Percentiles rank a stretch among this genome's conserved stretches.
phyloP scores from a whole-genome alignment of 1,284 basidiomycete species.

The Peniophora sp. region DNA sequence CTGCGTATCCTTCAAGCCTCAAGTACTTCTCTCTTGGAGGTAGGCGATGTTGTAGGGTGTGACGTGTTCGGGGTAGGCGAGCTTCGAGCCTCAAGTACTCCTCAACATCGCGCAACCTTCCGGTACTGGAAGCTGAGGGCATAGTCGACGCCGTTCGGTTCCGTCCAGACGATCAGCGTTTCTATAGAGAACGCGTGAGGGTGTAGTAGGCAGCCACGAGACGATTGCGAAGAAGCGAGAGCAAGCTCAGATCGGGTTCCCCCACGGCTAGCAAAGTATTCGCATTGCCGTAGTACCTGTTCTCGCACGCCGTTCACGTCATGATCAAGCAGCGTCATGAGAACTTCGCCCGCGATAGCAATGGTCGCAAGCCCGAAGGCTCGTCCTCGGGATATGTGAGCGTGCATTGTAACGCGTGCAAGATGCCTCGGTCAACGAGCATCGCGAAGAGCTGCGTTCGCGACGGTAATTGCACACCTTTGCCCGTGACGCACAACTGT shows the following conservation, averaged over 20 bases:
- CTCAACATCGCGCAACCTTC: constrained; percentile 94
- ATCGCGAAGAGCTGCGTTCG: constrained; percentile 86
- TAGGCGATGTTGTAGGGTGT: too few species aligned
- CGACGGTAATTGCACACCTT: constrained; percentile 87
- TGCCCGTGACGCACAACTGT: constrained; percentile 92
- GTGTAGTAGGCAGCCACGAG: constrained; percentile 34
- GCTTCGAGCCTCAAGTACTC: too few species aligned
- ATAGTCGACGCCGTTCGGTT: constrained; percentile 90
- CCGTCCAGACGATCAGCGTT: constrained; percentile 98
- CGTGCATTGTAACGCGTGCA: constrained; percentile 91
- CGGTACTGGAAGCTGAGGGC: constrained; percentile 96
- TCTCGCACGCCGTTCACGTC: constrained; percentile 82
- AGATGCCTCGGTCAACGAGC: constrained; percentile 82
- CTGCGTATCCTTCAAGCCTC: too few species aligned
- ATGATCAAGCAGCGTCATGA: constrained; percentile 86
- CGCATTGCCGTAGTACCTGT: constrained; percentile 80
- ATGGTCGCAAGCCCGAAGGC: constrained; percentile 45
- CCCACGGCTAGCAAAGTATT: constrained; percentile 55
- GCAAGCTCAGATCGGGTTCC: constrained; percentile 62
- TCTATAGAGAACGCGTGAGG: constrained; percentile 40
- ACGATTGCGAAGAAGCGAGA: constrained; percentile 70
- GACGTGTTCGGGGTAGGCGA: too few species aligned
- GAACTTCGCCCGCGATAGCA: constrained; percentile 81
- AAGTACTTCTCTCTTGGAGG: too few species aligned
- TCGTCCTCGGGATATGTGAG: constrained; percentile 36